Evolutionary conservation across 2,329 filamentous ascomycete genomes (phyloP), one percentile per base, ranked within the genome.

Genomic region (Acarospora socialis): DNA sequence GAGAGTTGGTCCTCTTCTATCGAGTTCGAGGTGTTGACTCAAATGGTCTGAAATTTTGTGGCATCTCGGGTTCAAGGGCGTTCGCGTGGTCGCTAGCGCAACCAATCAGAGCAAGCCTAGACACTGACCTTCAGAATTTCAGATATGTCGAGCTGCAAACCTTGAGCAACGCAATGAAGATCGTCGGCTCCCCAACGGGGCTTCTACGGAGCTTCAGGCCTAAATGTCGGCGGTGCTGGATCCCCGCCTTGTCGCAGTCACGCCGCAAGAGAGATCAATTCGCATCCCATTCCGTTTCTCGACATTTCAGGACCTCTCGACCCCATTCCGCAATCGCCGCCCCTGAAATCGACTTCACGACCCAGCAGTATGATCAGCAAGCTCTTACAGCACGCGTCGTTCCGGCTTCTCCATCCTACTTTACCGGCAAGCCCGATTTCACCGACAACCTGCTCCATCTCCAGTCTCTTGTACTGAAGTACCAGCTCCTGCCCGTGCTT

Each of bases 401-500:
- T 21, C 90, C 90, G 13, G 68, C 69, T 16, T 93, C 86, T 21
- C 77, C 82, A 3, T 90, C 87, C n/a, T 98, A 98, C 60, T 98
- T 95, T 63, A 86, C 83, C 32, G 78, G 78, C 32, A 77, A 77
- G 39, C 80, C 86, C 2, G 66, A 69, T 33, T 94, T 93, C 64
- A 90, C 78, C 57, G 90, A 98, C 58, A 71, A 81, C 48, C 72
- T 80, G 45, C 69, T 95, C 43, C 61, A 65, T 27, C 66, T 98
- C 28, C 72, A 82, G 46, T 65, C 69, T 7, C 67, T 95, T 15
- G 59, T 80, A 35, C 72, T 73, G 32, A 77, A 73, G 55, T 78
- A 90, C 52, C 67, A 73, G 35, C 65, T 73, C 16, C 68, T 95
- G 9, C 90, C 90, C 5, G 69, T 64, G 3, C 60, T 86, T 7